Conservation (phyloP, 331 rosid genomes). For the Saraca asoca region DNA sequence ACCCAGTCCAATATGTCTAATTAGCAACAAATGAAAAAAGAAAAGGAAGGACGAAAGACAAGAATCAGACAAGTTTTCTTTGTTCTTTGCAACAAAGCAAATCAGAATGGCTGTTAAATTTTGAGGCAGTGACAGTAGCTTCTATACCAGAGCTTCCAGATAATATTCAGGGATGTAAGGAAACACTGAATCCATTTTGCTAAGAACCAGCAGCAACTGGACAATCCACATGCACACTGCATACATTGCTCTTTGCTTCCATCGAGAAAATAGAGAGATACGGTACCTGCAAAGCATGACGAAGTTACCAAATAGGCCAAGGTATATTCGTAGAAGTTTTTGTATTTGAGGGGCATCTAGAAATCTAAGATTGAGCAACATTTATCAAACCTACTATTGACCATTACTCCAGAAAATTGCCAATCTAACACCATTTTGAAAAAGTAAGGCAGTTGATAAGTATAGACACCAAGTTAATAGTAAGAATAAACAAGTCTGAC, state of each 20-base stretch:
- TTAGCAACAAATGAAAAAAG: not conserved
- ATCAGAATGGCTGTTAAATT: slow-evolving; percentile 22
- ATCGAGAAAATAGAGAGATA: slow-evolving; percentile 67
- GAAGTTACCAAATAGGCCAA: slow-evolving; percentile 9
- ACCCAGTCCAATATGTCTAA: slow-evolving; percentile 24
- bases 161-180: slow-evolving; percentile 82
- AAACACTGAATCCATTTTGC: slow-evolving; percentile 80
- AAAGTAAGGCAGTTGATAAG: slow-evolving; percentile 24
- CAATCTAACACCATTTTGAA: slow-evolving; percentile 14
- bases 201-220: slow-evolving; percentile 86
- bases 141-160: slow-evolving; percentile 85
- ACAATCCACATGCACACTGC: slow-evolving; percentile 98
- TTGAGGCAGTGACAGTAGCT: slow-evolving; percentile 8
- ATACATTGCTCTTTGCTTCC: slow-evolving; percentile 99
- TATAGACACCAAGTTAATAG: slow-evolving; percentile 1
- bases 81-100: slow-evolving; percentile 20
- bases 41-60: not conserved
- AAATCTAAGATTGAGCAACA: slow-evolving; percentile 14
- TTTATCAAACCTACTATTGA: too few relatives aligned
- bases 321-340: not conserved
- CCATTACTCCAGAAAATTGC: too few relatives aligned
- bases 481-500: not conserved
- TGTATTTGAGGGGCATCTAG: slow-evolving; percentile 21
- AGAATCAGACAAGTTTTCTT: slow-evolving; percentile 3
- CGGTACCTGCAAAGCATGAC: slow-evolving; percentile 68